Conservation (phyloP, 805 yeast species). For the Spathaspora girioi region DNA sequence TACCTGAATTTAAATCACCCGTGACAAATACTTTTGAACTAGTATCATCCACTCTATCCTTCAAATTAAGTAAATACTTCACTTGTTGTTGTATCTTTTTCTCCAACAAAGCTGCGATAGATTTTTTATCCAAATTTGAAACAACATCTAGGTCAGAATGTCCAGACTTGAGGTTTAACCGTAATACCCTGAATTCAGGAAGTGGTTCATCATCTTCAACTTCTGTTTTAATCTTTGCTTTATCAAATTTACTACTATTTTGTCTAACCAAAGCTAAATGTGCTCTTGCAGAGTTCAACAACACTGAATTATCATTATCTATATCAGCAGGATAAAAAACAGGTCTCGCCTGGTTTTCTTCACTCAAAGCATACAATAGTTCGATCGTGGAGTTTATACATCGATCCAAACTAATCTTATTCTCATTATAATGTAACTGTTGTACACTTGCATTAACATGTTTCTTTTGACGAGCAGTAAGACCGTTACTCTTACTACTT, state of each 20-base stretch:
- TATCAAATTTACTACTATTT: slow-evolving; percentile 16
- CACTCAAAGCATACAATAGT: slow-evolving; percentile 46
- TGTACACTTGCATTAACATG: slow-evolving; percentile 54
- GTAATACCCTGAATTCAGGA: slow-evolving; percentile 56
- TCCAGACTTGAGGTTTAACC: slow-evolving; percentile 58
- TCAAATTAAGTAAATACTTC: slow-evolving; percentile 66
- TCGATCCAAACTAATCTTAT: slow-evolving; percentile 60
- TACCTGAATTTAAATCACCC: slow-evolving; percentile 96
- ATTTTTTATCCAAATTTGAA: slow-evolving; percentile 59
- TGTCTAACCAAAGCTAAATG: slow-evolving; percentile 51
- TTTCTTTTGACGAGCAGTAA: neutral
- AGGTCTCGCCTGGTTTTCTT: slow-evolving; percentile 59
- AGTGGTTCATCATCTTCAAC: slow-evolving; percentile 14
- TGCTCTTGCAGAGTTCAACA: slow-evolving; percentile 48
- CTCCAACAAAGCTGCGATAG: slow-evolving; percentile 66
- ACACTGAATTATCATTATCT: slow-evolving; percentile 24
- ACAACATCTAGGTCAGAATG: slow-evolving; percentile 40
- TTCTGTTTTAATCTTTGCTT: slow-evolving; percentile 2
- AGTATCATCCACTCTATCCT: slow-evolving; percentile 81
- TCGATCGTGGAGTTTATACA: slow-evolving; percentile 53
- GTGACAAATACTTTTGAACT: slow-evolving; percentile 93
- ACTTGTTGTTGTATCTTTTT: slow-evolving; percentile 62
- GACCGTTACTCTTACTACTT: slow-evolving; percentile 10
- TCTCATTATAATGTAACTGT: slow-evolving; percentile 75
- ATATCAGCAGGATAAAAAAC: slow-evolving; percentile 56